Base-by-base conservation (phyloP, 2,329 filamentous ascomycete species). In the Epichloe brachyelytri region DNA sequence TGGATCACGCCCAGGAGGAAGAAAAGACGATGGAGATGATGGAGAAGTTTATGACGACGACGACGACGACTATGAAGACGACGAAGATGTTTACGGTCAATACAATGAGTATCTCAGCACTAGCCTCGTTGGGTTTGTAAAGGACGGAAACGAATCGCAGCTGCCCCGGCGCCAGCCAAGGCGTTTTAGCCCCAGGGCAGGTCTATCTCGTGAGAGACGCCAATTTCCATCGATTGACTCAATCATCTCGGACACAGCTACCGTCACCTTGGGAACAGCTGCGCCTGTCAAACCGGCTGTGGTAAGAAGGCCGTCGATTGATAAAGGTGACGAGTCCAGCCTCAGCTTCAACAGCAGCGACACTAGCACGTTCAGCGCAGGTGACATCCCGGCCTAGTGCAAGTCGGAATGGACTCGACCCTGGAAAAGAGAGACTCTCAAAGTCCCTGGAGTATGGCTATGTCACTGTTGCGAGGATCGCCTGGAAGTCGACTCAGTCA, bases 391-490 rank as follows among this genome's bases (percentile, higher is more conserved):
- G 43, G 2, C 41, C 20, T 19, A 34, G 34, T 34, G 43, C 40
- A 37, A 6, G 44, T 37, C 44, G 33, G 44, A 37, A 46, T 50
- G 43, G 49, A 50, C 36, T 34, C 49, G 49, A 33, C 43, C 43
- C 19, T 50, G 49, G 49, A 34, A 15, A 46, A 50, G 7, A 20
- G 19, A 46, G 49, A 3, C 8, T 34, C 6, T 22, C 14, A 11
- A 34, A 14, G 34, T 14, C 11, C 15, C 40, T 19, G 58, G 58
- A 1, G 37, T 55, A 2, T 59, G 58, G 58, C 55, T 59, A 11
- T 60, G 58, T 48, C 36, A 44, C 4, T 33, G 36, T 14, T 60
- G 58, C 44, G 50, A 53, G 40, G n/a, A 34, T 20, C 50, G 38
- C 33, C 45, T 57, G 20, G 34, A 46, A 1, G 46, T 52, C 10